Evolutionary conservation across 306 rosid species (phyloP).

Genomic region (Medicago ruthenica): DNA sequence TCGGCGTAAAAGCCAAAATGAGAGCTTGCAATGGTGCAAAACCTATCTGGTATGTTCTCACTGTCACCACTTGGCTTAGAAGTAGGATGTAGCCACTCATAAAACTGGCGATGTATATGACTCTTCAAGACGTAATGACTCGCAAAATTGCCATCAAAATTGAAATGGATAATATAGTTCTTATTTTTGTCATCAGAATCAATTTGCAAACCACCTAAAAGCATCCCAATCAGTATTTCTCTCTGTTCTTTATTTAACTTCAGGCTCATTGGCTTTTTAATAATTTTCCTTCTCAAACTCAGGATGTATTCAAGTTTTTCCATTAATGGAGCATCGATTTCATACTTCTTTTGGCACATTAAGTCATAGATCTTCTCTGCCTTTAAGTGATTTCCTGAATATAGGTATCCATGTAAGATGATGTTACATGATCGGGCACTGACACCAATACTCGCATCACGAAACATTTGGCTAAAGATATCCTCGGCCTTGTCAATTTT

Average conservation of each 20-base stretch:
- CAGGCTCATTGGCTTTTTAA: slow-evolving; percentile 64
- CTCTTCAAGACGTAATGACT: slow-evolving; percentile 64
- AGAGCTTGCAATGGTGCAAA: slow-evolving; percentile 71
- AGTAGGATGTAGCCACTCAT: slow-evolving; percentile 91
- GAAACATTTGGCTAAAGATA: slow-evolving; percentile 66
- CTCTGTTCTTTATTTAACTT: slow-evolving; percentile 88
- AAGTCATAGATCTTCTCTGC: slow-evolving; percentile 78
- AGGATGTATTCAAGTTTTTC: slow-evolving; percentile 77
- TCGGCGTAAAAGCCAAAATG: slow-evolving; percentile 82
- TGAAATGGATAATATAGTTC: slow-evolving; percentile 70
- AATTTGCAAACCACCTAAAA: slow-evolving; percentile 82
- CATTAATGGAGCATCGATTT: slow-evolving; percentile 64
- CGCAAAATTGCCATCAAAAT: slow-evolving; percentile 61
- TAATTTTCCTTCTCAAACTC: slow-evolving; percentile 69
- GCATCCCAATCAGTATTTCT: slow-evolving; percentile 83
- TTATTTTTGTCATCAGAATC: slow-evolving; percentile 75
- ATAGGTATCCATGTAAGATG: slow-evolving; percentile 77
- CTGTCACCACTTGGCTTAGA: slow-evolving; percentile 58
- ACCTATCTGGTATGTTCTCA: slow-evolving; percentile 61
- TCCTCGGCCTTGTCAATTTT: slow-evolving; percentile 77
- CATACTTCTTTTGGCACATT: slow-evolving; percentile 83
- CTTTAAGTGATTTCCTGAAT: slow-evolving; percentile 63
- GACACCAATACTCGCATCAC: slow-evolving; percentile 63
- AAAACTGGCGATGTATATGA: slow-evolving; percentile 69
- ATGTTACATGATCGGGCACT: slow-evolving; percentile 83